Evolutionary conservation across 2,329 filamentous ascomycete genomes (phyloP).

Genomic region (Stagonosporopsis rhizophila): DNA sequence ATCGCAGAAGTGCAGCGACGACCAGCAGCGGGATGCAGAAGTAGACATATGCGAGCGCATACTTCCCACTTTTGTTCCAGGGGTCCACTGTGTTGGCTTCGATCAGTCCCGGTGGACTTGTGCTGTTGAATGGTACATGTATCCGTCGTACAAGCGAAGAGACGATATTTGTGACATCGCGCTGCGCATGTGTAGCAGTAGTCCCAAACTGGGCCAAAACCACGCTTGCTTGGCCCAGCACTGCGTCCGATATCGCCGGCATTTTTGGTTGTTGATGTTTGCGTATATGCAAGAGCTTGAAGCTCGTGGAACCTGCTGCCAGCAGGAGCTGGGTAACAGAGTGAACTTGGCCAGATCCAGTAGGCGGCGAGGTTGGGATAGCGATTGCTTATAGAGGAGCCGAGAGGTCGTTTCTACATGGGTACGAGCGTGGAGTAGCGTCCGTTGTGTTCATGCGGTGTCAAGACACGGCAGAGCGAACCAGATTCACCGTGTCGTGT

Average conservation of each 20-base stretch:
- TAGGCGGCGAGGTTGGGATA: constrained; percentile 14
- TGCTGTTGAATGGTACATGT: constrained; percentile 63
- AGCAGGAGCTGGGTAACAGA: constrained; percentile 42
- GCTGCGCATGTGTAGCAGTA: constrained; percentile 38
- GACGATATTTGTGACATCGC: constrained; percentile 35
- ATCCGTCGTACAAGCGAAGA: constrained; percentile 55
- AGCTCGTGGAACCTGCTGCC: constrained; percentile 41
- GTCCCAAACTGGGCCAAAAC: constrained; percentile 40
- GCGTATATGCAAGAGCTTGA: constrained; percentile 19
- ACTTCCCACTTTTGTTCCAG: constrained; percentile 82
- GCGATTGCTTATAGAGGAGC: constrained; percentile 32
- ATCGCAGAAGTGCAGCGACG: constrained; percentile 71
- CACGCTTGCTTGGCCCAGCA: constrained; percentile 38
- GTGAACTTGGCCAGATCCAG: constrained; percentile 18
- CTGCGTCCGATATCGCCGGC: constrained; percentile 43
- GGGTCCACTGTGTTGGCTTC: constrained; percentile 71
- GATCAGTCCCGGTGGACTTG: constrained; percentile 62
- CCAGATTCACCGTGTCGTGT: constrained; percentile 29
- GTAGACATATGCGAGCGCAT: constrained; percentile 86
- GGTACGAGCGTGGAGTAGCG: constrained; percentile 32
- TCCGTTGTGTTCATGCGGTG: constrained; percentile 43
- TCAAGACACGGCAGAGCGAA: constrained; percentile 36
- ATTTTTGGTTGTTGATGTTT: constrained; percentile 33
- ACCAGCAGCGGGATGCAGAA: constrained; percentile 78
- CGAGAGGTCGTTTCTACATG: constrained; percentile 42